Evolutionary conservation across 106 monocot genomes (phyloP).

Genomic region (Apostasia ramifera): DNA sequence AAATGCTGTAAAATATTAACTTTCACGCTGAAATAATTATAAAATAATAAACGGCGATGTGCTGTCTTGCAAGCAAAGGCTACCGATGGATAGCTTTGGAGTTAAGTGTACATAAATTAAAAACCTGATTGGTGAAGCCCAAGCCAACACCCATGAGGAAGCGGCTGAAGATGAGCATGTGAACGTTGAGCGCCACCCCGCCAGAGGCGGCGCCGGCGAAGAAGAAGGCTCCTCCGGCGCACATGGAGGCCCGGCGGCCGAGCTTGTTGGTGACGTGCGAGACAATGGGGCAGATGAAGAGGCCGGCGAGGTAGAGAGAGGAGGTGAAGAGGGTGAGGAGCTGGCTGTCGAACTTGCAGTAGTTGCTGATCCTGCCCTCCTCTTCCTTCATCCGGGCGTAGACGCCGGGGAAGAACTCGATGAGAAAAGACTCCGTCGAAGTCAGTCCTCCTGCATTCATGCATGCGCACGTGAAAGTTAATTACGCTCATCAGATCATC

Average conservation of each 20-base stretch:
- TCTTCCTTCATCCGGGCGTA: neutral
- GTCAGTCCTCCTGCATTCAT: constrained; percentile 16
- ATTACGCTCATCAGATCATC: neutral
- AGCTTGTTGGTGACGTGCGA: constrained; percentile 70
- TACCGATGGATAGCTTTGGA: too few relatives aligned
- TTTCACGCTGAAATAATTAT: too few relatives aligned
- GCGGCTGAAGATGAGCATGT: constrained; percentile 76
- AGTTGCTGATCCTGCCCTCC: constrained; percentile 14
- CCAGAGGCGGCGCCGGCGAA: constrained; percentile 69
- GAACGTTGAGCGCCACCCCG: constrained; percentile 55
- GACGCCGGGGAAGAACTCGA: constrained; percentile 7
- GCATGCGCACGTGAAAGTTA: neutral
- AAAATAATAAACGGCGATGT: too few relatives aligned
- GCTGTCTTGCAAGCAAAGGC: too few relatives aligned
- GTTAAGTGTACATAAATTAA: too few relatives aligned
- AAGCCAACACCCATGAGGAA: constrained; percentile 88
- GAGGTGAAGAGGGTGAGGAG: constrained; percentile 67
- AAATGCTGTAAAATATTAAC: too few relatives aligned
- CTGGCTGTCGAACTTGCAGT: constrained; percentile 16
- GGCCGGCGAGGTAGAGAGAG: constrained; percentile 85
- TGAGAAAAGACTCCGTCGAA: constrained; percentile 7
- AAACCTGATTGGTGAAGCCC: constrained; percentile 92
- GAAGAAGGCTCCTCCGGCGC: constrained; percentile 69
- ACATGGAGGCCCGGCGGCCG: constrained; percentile 72
- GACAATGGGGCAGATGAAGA: constrained; percentile 63